These are phyloP conservation scores for Exidia glandulosa DNA, from an alignment of 768 basidiomycete genomes.

Conservation along the genomic window DNA sequence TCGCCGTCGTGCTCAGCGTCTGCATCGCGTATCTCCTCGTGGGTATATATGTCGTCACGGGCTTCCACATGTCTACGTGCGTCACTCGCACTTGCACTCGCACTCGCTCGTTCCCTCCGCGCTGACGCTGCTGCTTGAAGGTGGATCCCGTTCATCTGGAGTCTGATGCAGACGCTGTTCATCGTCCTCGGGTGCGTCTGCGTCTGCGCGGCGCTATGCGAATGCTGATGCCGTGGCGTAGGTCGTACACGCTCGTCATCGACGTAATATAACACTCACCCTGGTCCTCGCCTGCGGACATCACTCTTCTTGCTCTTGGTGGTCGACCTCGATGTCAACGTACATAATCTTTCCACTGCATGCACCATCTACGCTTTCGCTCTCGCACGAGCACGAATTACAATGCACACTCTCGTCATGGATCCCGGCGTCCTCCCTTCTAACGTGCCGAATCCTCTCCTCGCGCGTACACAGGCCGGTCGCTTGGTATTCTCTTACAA, in stretches of 20 bases:
- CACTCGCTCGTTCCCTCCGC: background rate
- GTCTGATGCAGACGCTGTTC: background rate
- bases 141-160: background rate
- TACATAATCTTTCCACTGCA: too few species aligned
- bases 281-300: too few species aligned
- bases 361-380: too few species aligned
- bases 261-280: background rate
- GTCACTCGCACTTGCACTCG: too few species aligned
- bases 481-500: too few species aligned
- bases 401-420: too few species aligned
- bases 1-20: background rate
- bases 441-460: too few species aligned
- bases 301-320: too few species aligned
- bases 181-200: background rate
- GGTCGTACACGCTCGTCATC: background rate
- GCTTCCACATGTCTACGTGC: background rate
- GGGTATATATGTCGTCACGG: background rate
- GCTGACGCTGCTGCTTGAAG: background rate
- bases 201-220: background rate
- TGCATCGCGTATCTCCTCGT: background rate
- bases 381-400: too few species aligned
- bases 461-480: too few species aligned
- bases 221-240: background rate
- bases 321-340: too few species aligned
- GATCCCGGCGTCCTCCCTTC: too few species aligned